Conservation (phyloP, 2,329 filamentous ascomycete genomes). For the Apiospora aurea region DNA sequence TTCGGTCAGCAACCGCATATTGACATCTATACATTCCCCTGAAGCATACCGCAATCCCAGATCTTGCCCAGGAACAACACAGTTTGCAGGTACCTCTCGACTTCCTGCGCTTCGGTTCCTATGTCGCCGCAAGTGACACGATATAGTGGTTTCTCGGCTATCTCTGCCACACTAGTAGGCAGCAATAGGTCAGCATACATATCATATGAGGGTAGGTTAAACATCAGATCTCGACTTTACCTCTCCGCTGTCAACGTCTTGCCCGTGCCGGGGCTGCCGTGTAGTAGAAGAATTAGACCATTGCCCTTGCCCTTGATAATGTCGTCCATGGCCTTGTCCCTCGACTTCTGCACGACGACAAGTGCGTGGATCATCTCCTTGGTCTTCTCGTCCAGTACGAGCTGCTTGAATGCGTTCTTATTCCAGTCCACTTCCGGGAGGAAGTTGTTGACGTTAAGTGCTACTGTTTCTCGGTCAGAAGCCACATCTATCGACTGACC, state of each 20-base stretch:
- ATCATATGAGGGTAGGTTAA: accelerated
- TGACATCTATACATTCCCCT: no score
- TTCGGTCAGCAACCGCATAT: neutral
- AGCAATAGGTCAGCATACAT: neutral
- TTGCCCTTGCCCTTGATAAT: slow-evolving; percentile 26
- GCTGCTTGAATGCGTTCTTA: slow-evolving; percentile 21
- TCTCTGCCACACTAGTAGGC: slow-evolving; percentile 42
- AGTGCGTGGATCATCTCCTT: slow-evolving; percentile 23
- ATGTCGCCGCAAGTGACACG: slow-evolving; percentile 48
- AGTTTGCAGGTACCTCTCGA: slow-evolving; percentile 43
- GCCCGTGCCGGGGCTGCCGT: slow-evolving; percentile 25
- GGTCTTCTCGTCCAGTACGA: slow-evolving; percentile 19
- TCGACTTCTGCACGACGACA: slow-evolving; percentile 22
- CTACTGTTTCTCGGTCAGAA: neutral
- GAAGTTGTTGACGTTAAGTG: neutral
- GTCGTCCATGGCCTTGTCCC: slow-evolving; percentile 10
- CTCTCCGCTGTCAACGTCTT: slow-evolving; percentile 27
- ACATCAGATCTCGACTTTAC: neutral
- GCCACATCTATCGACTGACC: no score
- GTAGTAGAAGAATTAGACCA: slow-evolving; percentile 22
- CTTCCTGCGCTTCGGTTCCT: slow-evolving; percentile 39
- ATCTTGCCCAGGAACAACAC: slow-evolving; percentile 41
- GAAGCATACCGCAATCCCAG: slow-evolving; percentile 38
- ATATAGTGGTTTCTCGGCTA: slow-evolving; percentile 44
- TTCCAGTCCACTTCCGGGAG: slow-evolving; percentile 20